A percentile compares a stretch with the other conserved stretches of the same genome.
These are phyloP conservation scores for Geoglossum cookeanum DNA, from an alignment of 2,329 filamentous ascomycete species.

Conservation along the genomic window DNA sequence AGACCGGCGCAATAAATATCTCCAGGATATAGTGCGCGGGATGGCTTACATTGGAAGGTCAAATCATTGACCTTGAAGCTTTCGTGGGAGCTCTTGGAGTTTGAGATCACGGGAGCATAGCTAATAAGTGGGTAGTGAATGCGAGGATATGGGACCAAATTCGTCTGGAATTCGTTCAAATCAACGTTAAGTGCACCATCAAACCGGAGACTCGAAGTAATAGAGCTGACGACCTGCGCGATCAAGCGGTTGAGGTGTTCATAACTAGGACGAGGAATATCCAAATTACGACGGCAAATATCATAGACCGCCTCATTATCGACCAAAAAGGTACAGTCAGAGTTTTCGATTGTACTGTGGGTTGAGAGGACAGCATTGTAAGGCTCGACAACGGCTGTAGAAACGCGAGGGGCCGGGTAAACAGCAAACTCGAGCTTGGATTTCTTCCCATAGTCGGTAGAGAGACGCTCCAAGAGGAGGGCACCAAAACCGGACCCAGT, in stretches of 20 bases:
- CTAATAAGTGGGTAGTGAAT: conserved; percentile 58
- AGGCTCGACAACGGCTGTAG: conserved; percentile 52
- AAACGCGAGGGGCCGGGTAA: conserved; percentile 50
- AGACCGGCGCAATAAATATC: not conserved
- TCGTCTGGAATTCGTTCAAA: conserved; percentile 62
- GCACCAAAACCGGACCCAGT: conserved; percentile 56
- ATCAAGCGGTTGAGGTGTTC: conserved; percentile 57
- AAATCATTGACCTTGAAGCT: conserved; percentile 71
- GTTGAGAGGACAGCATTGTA: conserved; percentile 58
- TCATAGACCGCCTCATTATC: conserved; percentile 61
- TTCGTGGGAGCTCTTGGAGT: conserved; percentile 63
- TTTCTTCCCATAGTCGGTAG: conserved; percentile 60
- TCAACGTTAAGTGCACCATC: conserved; percentile 57
- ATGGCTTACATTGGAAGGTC: conserved; percentile 48
- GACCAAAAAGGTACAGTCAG: conserved; percentile 61
- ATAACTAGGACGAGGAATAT: conserved; percentile 48
- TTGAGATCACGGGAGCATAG: conserved; percentile 52
- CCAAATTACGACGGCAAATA: conserved; percentile 53
- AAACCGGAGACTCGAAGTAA: conserved; percentile 53
- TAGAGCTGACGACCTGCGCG: conserved; percentile 55
- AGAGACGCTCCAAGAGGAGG: conserved; percentile 51
- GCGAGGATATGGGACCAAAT: conserved; percentile 53
- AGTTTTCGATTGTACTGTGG: conserved; percentile 58
- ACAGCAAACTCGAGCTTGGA: conserved; percentile 58
- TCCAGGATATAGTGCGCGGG: not conserved